Conservation (phyloP, 2,329 filamentous ascomycete genomes). For the Hyphodiscus sp. region DNA sequence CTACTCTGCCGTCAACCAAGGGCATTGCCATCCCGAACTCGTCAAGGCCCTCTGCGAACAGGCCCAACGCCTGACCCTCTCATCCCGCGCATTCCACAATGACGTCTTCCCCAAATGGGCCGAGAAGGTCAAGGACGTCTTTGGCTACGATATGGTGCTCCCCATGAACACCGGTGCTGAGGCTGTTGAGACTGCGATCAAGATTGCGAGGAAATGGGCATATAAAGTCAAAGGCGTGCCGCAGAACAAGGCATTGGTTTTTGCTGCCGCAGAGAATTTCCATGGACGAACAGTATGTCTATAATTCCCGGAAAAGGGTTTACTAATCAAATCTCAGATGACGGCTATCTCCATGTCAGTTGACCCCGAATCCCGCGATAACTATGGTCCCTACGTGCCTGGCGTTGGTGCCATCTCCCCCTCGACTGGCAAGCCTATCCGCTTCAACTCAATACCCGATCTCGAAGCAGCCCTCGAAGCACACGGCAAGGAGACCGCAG, state of each 20-base stretch:
- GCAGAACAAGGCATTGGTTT: constrained; percentile 74
- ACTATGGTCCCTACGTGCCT: constrained; percentile 94
- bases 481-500: constrained; percentile 80
- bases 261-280: constrained; percentile 87
- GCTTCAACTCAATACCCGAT: constrained; percentile 80
- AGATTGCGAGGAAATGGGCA: constrained; percentile 95
- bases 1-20: constrained; percentile 97
- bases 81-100: constrained; percentile 94
- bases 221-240: constrained; percentile 94
- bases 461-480: constrained; percentile 72
- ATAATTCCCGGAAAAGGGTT: background rate
- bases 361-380: constrained; percentile 86
- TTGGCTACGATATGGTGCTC: constrained; percentile 95
- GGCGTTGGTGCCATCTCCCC: constrained; percentile 75
- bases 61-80: constrained; percentile 81
- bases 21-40: constrained; percentile 94
- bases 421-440: constrained; percentile 68
- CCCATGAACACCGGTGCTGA: constrained; percentile 98
- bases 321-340: constrained; percentile 44
- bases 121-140: constrained; percentile 80
- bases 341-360: constrained; percentile 92
- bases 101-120: constrained; percentile 97
- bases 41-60: constrained; percentile 87
- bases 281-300: constrained; percentile 81
- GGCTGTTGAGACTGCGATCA: constrained; percentile 91